These are phyloP conservation scores for Alternaria novae-zelandiae DNA, from an alignment of 2,329 filamentous ascomycete species.

Conservation along the genomic window DNA sequence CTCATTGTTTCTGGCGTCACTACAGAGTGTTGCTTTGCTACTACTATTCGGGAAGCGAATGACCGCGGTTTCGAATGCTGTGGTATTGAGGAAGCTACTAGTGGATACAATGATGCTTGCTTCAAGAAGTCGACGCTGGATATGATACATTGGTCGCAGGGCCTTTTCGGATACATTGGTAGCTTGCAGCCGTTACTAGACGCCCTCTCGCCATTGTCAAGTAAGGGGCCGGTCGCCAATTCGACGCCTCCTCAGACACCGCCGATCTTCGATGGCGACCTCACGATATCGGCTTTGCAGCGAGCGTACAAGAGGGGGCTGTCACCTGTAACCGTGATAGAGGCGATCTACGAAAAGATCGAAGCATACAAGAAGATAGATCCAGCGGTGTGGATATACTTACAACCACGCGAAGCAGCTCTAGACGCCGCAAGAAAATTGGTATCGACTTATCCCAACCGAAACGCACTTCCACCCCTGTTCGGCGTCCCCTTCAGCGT, in stretches of 20 bases:
- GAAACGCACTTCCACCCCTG: constrained; percentile 55
- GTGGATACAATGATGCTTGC: constrained; percentile 56
- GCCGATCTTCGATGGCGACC: constrained; percentile 49
- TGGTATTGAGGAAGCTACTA: constrained; percentile 52
- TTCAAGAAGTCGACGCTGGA: constrained; percentile 57
- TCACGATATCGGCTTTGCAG: constrained; percentile 54
- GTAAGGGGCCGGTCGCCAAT: background rate
- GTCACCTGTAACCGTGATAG: constrained; percentile 53
- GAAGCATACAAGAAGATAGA: constrained; percentile 57
- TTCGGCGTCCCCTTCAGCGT: constrained; percentile 64
- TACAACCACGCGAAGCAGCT: constrained; percentile 49
- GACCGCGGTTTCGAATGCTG: constrained; percentile 69
- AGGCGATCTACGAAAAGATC: constrained; percentile 56
- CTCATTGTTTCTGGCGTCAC: constrained; percentile 65
- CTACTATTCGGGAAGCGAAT: constrained; percentile 63
- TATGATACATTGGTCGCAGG: constrained; percentile 59
- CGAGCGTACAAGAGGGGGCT: constrained; percentile 54
- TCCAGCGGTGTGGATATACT: constrained; percentile 60
- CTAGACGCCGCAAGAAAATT: constrained; percentile 53
- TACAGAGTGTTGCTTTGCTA: constrained; percentile 65
- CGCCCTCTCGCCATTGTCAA: constrained; percentile 26
- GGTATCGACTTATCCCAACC: constrained; percentile 48
- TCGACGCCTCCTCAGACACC: constrained; percentile 46
- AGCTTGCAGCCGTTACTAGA: constrained; percentile 52
- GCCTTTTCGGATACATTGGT: constrained; percentile 59